phyloP scores from a whole-genome alignment of 345 rosid species.

The Eucalyptus tenuipes region DNA sequence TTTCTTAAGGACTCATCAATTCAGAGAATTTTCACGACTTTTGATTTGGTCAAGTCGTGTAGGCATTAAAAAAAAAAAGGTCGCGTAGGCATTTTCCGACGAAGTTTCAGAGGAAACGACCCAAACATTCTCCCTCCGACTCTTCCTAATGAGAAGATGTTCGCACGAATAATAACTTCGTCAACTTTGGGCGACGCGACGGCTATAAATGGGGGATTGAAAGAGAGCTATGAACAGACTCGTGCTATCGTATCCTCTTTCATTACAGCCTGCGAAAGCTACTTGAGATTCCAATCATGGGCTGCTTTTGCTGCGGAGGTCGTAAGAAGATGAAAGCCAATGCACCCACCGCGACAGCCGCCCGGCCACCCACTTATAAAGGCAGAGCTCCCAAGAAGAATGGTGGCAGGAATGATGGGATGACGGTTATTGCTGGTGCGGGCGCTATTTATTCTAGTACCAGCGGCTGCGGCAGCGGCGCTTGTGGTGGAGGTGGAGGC shows the following conservation, averaged over 20 bases:
- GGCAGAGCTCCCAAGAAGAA: background rate
- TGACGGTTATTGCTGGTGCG: background rate
- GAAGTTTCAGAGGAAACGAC: background rate
- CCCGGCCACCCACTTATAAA: background rate
- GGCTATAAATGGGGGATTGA: background rate
- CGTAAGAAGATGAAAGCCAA: background rate
- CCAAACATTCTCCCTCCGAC: background rate
- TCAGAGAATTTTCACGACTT: background rate
- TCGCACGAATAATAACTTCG: background rate
- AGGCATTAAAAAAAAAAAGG: background rate
- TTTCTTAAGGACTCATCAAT: background rate
- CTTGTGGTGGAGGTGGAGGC: background rate
- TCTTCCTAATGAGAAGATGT: background rate
- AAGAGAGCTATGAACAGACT: background rate
- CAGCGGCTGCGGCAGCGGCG: fast-evolving
- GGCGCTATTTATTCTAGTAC: background rate
- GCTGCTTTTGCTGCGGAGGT: background rate
- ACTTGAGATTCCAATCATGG: background rate
- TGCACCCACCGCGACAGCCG: background rate
- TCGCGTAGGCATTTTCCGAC: background rate
- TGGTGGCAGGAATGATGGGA: background rate
- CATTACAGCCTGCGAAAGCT: background rate
- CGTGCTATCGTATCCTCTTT: background rate
- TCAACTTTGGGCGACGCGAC: background rate
- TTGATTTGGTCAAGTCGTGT: background rate